phyloP scores from a whole-genome alignment of 176 grass and related monocot species.

The Oryza australiensis region DNA sequence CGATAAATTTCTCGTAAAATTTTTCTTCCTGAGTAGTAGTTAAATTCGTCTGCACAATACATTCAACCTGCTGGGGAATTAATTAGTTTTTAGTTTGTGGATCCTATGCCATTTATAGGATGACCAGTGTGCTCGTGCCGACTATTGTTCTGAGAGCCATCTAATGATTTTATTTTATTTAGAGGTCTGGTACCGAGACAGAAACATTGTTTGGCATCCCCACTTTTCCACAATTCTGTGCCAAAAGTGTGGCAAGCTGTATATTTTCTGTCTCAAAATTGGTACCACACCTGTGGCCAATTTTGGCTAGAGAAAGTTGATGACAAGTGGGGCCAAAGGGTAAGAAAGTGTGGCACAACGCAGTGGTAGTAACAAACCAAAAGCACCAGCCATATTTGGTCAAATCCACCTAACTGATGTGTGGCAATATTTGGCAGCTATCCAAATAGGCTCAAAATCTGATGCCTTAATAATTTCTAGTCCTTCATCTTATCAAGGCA shows the following conservation, averaged over 20 bases:
- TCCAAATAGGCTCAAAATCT: neutral
- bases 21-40: neutral
- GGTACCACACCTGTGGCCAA: neutral
- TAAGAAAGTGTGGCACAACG: neutral
- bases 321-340: neutral
- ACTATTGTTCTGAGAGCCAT: neutral
- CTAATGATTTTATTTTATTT: neutral
- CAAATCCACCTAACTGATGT: too few species aligned
- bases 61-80: neutral
- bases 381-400: neutral
- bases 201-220: neutral
- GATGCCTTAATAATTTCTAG: neutral
- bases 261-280: neutral
- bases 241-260: neutral
- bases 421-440: too few species aligned
- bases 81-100: constrained; percentile 1
- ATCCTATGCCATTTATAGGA: constrained; percentile 1
- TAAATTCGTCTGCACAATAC: neutral
- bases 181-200: neutral
- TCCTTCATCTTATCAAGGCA: neutral
- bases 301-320: neutral
- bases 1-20: neutral
- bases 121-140: neutral
- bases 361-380: neutral
- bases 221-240: neutral